A percentile compares a stretch with the other conserved stretches of the same genome.
Conservation (phyloP, 2,329 filamentous ascomycete species). For the Talaromyces marneffei region DNA sequence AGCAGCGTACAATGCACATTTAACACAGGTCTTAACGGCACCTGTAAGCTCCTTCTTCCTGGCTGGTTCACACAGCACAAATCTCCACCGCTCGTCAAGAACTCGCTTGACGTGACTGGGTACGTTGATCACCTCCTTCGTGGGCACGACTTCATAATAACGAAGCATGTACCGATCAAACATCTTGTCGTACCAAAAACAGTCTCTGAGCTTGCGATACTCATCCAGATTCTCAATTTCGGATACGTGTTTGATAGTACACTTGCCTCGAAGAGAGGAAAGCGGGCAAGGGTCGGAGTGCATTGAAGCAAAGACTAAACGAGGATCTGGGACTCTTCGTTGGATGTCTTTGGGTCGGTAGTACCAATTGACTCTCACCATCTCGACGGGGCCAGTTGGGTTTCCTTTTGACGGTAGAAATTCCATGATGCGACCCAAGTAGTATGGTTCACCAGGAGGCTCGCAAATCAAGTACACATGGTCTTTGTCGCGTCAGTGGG, state of each 20-base stretch:
- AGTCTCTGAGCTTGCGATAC: slow-evolving; percentile 77
- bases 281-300: slow-evolving; percentile 94
- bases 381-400: slow-evolving; percentile 67
- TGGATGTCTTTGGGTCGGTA: slow-evolving; percentile 95
- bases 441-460: slow-evolving; percentile 95
- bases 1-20: slow-evolving; percentile 84
- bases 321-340: slow-evolving; percentile 83
- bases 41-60: slow-evolving; percentile 93
- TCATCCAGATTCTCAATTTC: slow-evolving; percentile 78
- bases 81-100: slow-evolving; percentile 93
- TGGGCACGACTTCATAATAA: slow-evolving; percentile 94
- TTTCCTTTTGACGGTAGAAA: slow-evolving; percentile 81
- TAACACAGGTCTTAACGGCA: slow-evolving; percentile 92
- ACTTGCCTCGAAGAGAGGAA: slow-evolving; percentile 87
- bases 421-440: slow-evolving; percentile 96
- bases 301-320: slow-evolving; percentile 93
- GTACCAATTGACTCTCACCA: slow-evolving; percentile 94
- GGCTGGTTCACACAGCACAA: slow-evolving; percentile 87
- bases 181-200: slow-evolving; percentile 95
- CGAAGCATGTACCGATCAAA: slow-evolving; percentile 98
- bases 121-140: slow-evolving; percentile 88
- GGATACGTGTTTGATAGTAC: slow-evolving; percentile 78
- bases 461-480: slow-evolving; percentile 96
- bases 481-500: slow-evolving; percentile 43
- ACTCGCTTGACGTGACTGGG: slow-evolving; percentile 92